These are phyloP conservation scores for Metarhizium sp. DNA, from an alignment of 2,329 filamentous ascomycete species.

Conservation along the genomic window DNA sequence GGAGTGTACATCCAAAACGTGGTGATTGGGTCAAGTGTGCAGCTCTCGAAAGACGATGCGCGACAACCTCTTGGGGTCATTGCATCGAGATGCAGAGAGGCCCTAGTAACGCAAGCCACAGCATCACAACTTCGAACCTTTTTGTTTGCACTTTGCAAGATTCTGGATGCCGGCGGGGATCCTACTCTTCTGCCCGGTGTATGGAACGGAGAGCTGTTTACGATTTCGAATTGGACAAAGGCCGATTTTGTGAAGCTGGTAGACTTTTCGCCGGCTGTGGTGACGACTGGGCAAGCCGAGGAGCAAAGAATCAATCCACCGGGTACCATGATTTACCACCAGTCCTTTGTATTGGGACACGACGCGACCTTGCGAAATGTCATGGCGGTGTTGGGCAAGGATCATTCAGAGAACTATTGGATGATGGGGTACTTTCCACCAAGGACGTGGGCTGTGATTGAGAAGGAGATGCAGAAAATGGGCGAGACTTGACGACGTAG, in stretches of 20 bases:
- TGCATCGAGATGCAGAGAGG: conserved; percentile 21
- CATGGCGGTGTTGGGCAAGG: conserved; percentile 17
- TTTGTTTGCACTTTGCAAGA: conserved; percentile 13
- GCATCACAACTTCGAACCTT: conserved; percentile 21
- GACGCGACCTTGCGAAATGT: conserved; percentile 7
- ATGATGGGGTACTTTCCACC: conserved; percentile 12
- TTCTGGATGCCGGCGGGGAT: conserved; percentile 9
- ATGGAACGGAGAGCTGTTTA: conserved; percentile 21
- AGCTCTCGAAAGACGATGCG: conserved; percentile 15
- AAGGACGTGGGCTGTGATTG: conserved; percentile 18
- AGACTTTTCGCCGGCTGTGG: conserved; percentile 26
- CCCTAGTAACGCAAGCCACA: conserved; percentile 24
- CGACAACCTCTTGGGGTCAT: conserved; percentile 14
- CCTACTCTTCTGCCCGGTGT: conserved; percentile 20
- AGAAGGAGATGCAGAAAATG: conserved; percentile 11
- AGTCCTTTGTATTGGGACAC: conserved; percentile 5
- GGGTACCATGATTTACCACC: conserved; percentile 12
- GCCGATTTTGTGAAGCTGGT: conserved; percentile 22
- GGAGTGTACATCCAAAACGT: conserved; percentile 21
- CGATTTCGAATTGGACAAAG: conserved; percentile 29
- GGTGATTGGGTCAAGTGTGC: conserved; percentile 10
- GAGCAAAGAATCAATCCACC: conserved; percentile 8
- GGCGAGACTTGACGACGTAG: neutral
- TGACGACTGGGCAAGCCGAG: conserved; percentile 6
- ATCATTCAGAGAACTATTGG: conserved; percentile 19